These are phyloP conservation scores for Russula emetica DNA, from an alignment of 768 basidiomycete species.

Conservation along the genomic window DNA sequence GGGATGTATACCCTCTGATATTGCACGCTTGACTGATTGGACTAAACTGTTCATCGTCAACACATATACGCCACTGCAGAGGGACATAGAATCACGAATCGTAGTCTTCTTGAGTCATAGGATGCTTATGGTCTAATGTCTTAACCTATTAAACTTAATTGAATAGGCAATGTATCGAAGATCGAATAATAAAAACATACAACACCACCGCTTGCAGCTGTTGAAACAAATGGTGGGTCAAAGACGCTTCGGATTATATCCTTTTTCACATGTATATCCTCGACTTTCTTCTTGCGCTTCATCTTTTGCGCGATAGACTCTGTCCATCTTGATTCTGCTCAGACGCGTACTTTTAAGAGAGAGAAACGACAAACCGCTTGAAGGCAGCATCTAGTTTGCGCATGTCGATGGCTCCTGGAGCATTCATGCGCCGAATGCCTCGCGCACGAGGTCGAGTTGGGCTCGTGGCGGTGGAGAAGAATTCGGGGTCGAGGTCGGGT, in stretches of 20 bases:
- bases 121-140: slow-evolving; percentile 75
- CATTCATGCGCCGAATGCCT: slow-evolving; percentile 35
- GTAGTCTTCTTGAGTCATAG: slow-evolving; percentile 72
- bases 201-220: slow-evolving; percentile 35
- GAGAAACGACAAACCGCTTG: slow-evolving; percentile 52
- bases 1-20: slow-evolving; percentile 75
- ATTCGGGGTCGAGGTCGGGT: slow-evolving; percentile 34
- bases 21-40: slow-evolving; percentile 62
- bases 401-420: slow-evolving; percentile 71
- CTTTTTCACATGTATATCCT: slow-evolving; percentile 54
- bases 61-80: not conserved
- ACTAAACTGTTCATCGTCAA: slow-evolving; percentile 44
- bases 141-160: slow-evolving; percentile 47
- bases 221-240: slow-evolving; percentile 51
- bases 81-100: slow-evolving; percentile 49
- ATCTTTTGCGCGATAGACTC: slow-evolving; percentile 83
- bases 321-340: slow-evolving; percentile 58
- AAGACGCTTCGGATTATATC: slow-evolving; percentile 80
- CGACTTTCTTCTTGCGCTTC: slow-evolving; percentile 69
- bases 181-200: slow-evolving; percentile 34
- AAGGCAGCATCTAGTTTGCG: slow-evolving; percentile 78
- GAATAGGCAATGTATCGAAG: not conserved
- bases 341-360: not conserved
- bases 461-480: slow-evolving; percentile 31
- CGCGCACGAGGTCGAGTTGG: slow-evolving; percentile 14